These are phyloP conservation scores for Balamuthia mandrillaris DNA, from an alignment of 208 protist genomes.

Conservation along the genomic window DNA sequence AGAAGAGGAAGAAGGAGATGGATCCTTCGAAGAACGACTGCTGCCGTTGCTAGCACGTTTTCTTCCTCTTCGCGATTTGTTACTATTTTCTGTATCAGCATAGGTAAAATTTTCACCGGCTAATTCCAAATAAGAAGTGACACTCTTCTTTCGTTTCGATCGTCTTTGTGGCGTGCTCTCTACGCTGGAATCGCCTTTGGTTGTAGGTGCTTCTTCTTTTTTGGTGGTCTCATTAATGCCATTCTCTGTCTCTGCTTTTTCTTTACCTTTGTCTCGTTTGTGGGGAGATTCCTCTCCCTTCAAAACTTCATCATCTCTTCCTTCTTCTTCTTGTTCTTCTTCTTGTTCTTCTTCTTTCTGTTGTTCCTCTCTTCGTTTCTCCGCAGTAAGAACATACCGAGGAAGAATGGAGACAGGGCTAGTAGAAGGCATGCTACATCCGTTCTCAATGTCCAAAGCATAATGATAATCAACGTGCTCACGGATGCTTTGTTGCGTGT, in stretches of 20 bases:
- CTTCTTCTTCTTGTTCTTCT: neutral
- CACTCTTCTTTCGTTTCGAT: no score
- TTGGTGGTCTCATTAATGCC: neutral
- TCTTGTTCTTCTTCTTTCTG: neutral
- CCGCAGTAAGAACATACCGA: conserved; percentile 14
- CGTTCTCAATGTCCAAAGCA: neutral
- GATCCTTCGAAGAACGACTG: no score
- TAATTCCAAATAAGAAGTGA: no score
- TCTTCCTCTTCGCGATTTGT: no score
- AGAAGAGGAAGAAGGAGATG: no score
- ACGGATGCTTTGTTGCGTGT: neutral
- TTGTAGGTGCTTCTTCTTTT: neutral
- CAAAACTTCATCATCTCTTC: neutral
- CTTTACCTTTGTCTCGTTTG: neutral
- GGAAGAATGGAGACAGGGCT: neutral
- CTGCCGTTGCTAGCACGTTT: no score
- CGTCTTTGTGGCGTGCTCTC: no score
- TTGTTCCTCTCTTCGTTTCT: conserved; percentile 11
- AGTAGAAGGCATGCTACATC: neutral
- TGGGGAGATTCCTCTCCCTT: neutral
- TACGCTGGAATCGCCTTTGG: no score
- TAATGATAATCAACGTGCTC: conserved; percentile 34
- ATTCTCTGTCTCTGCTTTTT: neutral
- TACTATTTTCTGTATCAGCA: no score
- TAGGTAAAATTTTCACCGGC: no score